Base-by-base conservation (phyloP, 225 moss, liverwort and hornwort species). In the Ulota crispa region DNA sequence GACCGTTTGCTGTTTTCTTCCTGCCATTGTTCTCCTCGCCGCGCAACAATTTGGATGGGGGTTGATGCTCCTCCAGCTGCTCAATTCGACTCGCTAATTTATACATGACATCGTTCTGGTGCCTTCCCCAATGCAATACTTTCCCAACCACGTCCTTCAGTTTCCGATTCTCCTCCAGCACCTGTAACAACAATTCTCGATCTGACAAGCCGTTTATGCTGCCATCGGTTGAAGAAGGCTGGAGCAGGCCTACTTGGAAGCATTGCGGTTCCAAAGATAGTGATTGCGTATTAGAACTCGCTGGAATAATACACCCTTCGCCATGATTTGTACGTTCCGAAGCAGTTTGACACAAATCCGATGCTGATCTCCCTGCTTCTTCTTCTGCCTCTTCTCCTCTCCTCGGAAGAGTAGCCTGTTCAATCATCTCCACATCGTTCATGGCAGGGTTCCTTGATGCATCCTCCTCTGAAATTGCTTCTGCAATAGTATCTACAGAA, bases 111-210 rank as follows among this genome's bases (percentile, higher is more conserved):
- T 86, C 80, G 55, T 80, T 86, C 55, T 85, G 84, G 3, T 78
- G 86, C 47, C 83, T 84, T 3, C 80, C 70, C 88, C 82, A 82
- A 24, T 84, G 82, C 52, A 88, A 54, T 23, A 90, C 74, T 61
- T 78, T 70, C 13, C 70, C 82, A 18, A 92, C 62, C 3, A 82
- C 82, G 47, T 84, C 81, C 68, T 86, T 87, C 45, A 87, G 63
- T 76, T 86, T 86, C 31, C 64, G 85, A 72, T 92, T 92, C 56
- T 88, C 91, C 43, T 87, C 82, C 52, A 92, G 42, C 28, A 89
- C 72, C 31, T 84, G 84, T 19, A 80, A 77, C 78, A 92, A 32
- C 80, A 92, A 61, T n/a, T 39, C 82, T 18, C 70, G 89, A 52
- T 89, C 88, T 55, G 85, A 79, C 77, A 81, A 76, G 59, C 53